Evolutionary conservation across 1,284 basidiomycete species (phyloP).

Genomic region (Phellinidium pouzarii): DNA sequence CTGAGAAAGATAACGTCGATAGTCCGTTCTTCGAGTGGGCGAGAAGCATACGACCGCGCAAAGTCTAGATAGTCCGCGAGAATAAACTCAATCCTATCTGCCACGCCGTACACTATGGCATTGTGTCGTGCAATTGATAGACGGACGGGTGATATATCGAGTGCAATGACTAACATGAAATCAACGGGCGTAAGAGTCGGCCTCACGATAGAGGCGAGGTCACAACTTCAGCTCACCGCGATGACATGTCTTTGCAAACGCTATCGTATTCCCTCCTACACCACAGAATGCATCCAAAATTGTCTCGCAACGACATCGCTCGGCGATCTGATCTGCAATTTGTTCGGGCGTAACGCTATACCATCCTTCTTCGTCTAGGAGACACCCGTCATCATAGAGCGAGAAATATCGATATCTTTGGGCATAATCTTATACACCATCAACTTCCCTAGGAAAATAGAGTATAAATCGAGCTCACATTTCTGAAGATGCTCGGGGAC

Average conservation of each 20-base stretch:
- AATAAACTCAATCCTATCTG: conserved; percentile 90
- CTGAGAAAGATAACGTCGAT: conserved; percentile 89
- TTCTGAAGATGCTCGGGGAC: conserved; percentile 76
- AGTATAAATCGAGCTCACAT: conserved; percentile 47
- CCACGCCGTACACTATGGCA: conserved; percentile 87
- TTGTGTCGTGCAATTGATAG: conserved; percentile 88
- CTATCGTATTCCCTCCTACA: conserved; percentile 96
- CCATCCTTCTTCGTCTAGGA: conserved; percentile 90
- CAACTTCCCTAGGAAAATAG: conserved; percentile 10
- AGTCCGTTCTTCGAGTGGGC: conserved; percentile 28
- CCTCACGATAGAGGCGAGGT: not conserved
- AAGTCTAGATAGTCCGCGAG: conserved; percentile 84
- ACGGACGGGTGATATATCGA: conserved; percentile 82
- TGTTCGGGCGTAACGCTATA: conserved; percentile 94
- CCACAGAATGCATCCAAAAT: conserved; percentile 95
- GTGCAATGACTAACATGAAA: conserved; percentile 69
- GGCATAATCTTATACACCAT: conserved; percentile 58
- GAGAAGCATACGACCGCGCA: conserved; percentile 49
- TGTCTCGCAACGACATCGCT: conserved; percentile 79
- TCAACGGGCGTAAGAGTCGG: not conserved
- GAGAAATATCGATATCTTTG: conserved; percentile 82
- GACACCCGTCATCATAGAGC: conserved; percentile 69
- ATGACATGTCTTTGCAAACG: conserved; percentile 93
- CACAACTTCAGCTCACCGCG: conserved; percentile 47
- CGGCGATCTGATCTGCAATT: conserved; percentile 88